Percentiles rank a stretch among this genome's conserved stretches.
Conservation (phyloP, 1,284 basidiomycete species). For the Golubevia pallescens region DNA sequence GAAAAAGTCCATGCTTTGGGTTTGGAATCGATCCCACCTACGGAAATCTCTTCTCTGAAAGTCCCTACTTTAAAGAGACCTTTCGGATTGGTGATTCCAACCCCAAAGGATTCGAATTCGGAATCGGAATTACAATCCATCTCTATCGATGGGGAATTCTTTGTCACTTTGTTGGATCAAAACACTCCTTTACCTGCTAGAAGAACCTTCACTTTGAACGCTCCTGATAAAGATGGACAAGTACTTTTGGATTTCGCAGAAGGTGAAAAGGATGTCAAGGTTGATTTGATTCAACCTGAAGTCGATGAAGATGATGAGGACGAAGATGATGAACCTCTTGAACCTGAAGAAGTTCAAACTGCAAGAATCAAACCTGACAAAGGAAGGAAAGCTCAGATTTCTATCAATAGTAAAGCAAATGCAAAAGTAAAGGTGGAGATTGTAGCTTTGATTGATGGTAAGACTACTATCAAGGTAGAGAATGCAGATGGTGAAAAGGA, state of each 20-base stretch:
- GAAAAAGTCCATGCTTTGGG: conserved; percentile 29
- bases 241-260: conserved; percentile 87
- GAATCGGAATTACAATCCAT: conserved; percentile 5
- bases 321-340: conserved; percentile 58
- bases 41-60: conserved; percentile 56
- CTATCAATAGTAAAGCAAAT: conserved; percentile 1
- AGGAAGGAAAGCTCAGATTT: conserved; percentile 25
- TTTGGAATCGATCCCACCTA: conserved; percentile 32
- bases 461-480: conserved; percentile 11
- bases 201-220: conserved; percentile 75
- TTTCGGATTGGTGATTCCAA: conserved; percentile 81
- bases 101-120: conserved; percentile 66
- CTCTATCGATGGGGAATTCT: conserved; percentile 51
- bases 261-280: conserved; percentile 78
- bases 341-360: conserved; percentile 48
- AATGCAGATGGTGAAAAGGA: neutral
- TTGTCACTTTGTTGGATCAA: conserved; percentile 62
- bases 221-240: conserved; percentile 68
- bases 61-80: conserved; percentile 66
- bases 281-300: conserved; percentile 67
- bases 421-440: conserved; percentile 12
- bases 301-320: conserved; percentile 68
- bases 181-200: conserved; percentile 69
- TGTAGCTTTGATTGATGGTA: conserved; percentile 7
- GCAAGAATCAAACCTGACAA: conserved; percentile 32